Evolutionary conservation across 23 red algal genomes (phyloP).

Genomic region (Gracilaria domingensis): DNA sequence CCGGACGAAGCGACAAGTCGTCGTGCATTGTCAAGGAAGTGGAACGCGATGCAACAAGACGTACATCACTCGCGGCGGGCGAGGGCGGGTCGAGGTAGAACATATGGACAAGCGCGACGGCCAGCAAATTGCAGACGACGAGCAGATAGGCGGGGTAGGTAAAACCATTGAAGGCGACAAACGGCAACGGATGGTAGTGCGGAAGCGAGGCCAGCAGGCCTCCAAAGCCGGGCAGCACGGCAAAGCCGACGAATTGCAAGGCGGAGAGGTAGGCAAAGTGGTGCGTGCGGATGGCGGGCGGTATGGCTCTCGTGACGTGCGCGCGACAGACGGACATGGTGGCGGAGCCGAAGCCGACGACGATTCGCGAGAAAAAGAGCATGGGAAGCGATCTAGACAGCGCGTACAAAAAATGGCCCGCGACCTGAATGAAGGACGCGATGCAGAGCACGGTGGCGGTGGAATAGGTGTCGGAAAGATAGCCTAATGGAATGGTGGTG

Average conservation of each 20-base stretch:
- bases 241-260: slow-evolving; percentile 96
- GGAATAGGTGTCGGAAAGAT: slow-evolving; percentile 78
- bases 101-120: slow-evolving; percentile 46
- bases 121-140: slow-evolving; percentile 49
- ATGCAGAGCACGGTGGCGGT: slow-evolving; percentile 61
- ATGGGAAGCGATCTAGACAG: slow-evolving; percentile 43
- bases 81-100: slow-evolving; percentile 78
- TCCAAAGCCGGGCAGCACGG: slow-evolving; percentile 85
- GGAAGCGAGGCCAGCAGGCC: slow-evolving; percentile 78
- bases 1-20: not conserved
- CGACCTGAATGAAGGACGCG: slow-evolving; percentile 68
- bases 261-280: slow-evolving; percentile 95
- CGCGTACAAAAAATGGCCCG: slow-evolving; percentile 86
- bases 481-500: slow-evolving; percentile 91
- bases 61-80: not conserved
- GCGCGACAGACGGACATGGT: slow-evolving; percentile 95
- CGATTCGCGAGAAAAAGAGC: slow-evolving; percentile 77
- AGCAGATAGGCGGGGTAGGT: slow-evolving; percentile 88
- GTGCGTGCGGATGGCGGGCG: slow-evolving; percentile 61
- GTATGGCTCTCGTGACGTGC: slow-evolving; percentile 77
- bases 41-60: not conserved
- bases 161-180: slow-evolving; percentile 74
- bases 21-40: not conserved
- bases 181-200: slow-evolving; percentile 10
- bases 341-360: slow-evolving; percentile 90